Conservation (phyloP, 2,329 filamentous ascomycete species). For the Setomelanomma holmii region DNA sequence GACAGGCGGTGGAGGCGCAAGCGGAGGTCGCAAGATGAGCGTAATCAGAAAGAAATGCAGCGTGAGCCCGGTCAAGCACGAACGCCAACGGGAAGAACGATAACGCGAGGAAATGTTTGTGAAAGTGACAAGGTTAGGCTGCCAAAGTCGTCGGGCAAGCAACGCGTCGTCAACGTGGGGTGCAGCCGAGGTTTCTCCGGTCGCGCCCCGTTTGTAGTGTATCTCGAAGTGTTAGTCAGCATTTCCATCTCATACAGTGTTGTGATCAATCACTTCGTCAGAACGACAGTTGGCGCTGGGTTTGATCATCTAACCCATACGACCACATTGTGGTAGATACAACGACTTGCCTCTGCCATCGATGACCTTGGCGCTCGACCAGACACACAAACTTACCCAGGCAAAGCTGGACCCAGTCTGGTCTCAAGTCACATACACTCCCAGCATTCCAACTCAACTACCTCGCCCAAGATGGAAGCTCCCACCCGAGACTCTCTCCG, state of each 20-base stretch:
- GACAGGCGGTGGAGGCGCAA: conserved; percentile 7
- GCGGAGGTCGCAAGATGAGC: conserved; percentile 2
- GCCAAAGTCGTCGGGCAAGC: conserved; percentile 22
- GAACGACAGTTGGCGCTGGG: no score
- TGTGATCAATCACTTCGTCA: no score
- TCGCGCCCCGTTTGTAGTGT: conserved; percentile 10
- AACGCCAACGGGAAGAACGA: conserved; percentile 20
- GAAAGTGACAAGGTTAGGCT: conserved; percentile 17
- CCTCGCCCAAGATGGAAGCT: background rate
- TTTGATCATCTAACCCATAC: no score
- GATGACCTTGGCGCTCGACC: no score
- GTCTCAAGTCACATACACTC: background rate
- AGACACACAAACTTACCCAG: no score
- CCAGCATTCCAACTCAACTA: background rate
- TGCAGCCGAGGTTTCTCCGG: conserved; percentile 15
- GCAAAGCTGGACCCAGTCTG: no score
- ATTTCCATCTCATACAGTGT: no score
- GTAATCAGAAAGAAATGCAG: conserved; percentile 3
- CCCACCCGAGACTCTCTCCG: conserved; percentile 30
- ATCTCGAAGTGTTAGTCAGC: conserved; percentile 1
- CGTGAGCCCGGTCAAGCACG: conserved; percentile 12
- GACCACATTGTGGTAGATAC: no score
- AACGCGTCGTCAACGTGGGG: conserved; percentile 22
- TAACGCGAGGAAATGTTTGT: conserved; percentile 9
- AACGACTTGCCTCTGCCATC: no score